Evolutionary conservation across 1,284 basidiomycete genomes (phyloP).

Genomic region (Sparassis latifolia): DNA sequence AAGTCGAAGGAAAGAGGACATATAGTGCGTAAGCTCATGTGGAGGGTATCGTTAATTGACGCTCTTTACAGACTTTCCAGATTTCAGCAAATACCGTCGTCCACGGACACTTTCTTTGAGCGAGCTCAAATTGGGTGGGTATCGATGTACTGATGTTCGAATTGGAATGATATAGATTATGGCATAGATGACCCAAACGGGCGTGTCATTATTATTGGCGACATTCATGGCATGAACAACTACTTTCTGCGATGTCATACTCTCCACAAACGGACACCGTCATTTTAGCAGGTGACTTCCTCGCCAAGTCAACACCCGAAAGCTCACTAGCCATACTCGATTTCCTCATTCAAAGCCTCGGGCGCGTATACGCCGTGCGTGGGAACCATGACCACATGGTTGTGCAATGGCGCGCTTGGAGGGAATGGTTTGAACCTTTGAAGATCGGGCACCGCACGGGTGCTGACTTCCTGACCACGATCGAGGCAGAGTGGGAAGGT

Average conservation of each 20-base stretch:
- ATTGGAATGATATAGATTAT: background rate
- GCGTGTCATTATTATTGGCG: slow-evolving; percentile 72
- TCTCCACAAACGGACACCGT: slow-evolving; percentile 56
- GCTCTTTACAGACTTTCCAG: slow-evolving; percentile 34
- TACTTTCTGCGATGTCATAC: slow-evolving; percentile 60
- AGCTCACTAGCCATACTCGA: slow-evolving; percentile 60
- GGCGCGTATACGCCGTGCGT: slow-evolving; percentile 53
- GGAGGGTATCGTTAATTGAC: no score
- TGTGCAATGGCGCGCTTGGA: slow-evolving; percentile 83
- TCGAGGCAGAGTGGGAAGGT: slow-evolving; percentile 37
- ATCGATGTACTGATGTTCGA: background rate
- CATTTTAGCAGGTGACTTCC: slow-evolving; percentile 76
- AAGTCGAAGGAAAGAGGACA: no score
- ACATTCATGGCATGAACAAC: slow-evolving; percentile 77
- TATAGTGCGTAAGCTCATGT: no score
- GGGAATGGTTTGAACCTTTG: slow-evolving; percentile 47
- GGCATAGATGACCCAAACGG: slow-evolving; percentile 39
- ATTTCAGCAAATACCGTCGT: slow-evolving; percentile 46
- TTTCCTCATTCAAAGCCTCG: slow-evolving; percentile 44
- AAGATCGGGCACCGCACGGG: slow-evolving; percentile 35
- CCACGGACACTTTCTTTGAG: slow-evolving; percentile 35
- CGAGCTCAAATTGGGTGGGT: slow-evolving; percentile 49
- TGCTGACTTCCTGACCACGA: slow-evolving; percentile 40
- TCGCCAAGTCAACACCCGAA: slow-evolving; percentile 57
- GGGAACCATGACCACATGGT: slow-evolving; percentile 90